Conservation (phyloP, 1,284 basidiomycete genomes). For the Cryptococcus sp. region DNA sequence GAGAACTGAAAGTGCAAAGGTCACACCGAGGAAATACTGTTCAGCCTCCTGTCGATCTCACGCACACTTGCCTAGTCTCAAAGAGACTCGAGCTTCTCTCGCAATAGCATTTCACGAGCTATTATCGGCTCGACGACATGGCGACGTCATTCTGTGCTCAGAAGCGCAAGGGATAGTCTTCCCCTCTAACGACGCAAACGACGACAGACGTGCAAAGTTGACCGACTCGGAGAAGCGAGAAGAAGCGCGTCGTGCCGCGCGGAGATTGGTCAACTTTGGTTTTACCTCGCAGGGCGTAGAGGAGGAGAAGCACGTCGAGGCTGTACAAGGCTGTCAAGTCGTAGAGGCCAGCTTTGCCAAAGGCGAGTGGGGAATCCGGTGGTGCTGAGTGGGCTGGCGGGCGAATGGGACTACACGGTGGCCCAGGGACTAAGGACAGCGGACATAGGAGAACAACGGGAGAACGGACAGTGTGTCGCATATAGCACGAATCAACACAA, state of each 20-base stretch:
- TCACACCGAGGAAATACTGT: slow-evolving; percentile 29
- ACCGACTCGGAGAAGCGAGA: slow-evolving; percentile 15
- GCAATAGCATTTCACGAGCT: slow-evolving; percentile 11
- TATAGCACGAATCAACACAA: no score
- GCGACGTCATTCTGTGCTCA: slow-evolving; percentile 10
- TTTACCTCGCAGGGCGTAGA: slow-evolving; percentile 25
- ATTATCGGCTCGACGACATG: background rate
- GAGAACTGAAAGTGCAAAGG: background rate
- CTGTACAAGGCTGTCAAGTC: slow-evolving; percentile 22
- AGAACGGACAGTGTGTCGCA: no score
- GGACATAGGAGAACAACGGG: no score
- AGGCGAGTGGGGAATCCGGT: slow-evolving; percentile 31
- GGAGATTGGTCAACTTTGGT: slow-evolving; percentile 26
- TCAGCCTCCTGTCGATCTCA: slow-evolving; percentile 24
- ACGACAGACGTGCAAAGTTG: background rate
- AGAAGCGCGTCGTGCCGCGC: slow-evolving; percentile 24
- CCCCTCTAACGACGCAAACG: background rate
- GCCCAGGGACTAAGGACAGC: no score
- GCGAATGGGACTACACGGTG: background rate
- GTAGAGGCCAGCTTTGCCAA: slow-evolving; percentile 32
- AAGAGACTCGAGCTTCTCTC: slow-evolving; percentile 4
- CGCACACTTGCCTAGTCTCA: slow-evolving; percentile 5
- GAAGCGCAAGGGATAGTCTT: slow-evolving; percentile 13
- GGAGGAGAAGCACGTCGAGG: slow-evolving; percentile 22
- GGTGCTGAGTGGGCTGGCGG: slow-evolving; percentile 2